Evolutionary conservation across 257 asterid genomes (phyloP).

Genomic region (Salvia rosmarinus): DNA sequence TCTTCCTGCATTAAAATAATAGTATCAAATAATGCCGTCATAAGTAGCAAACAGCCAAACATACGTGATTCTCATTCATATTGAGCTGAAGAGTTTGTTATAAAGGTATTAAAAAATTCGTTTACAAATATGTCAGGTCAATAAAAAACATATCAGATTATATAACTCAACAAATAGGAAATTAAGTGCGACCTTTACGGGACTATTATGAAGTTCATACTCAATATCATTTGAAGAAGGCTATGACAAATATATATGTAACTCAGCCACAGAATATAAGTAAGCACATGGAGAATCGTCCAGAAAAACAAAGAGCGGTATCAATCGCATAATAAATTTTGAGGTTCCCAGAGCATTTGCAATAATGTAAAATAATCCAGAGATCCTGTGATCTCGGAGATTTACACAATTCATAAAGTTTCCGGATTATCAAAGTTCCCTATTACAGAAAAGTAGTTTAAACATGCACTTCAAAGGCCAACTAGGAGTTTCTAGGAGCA

Average conservation of each 20-base stretch:
- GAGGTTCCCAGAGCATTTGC: neutral
- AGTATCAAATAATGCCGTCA: conserved; percentile 21
- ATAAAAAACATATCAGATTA: neutral
- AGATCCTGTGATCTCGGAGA: neutral
- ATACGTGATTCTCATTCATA: conserved; percentile 8
- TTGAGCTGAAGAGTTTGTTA: neutral
- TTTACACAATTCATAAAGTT: neutral
- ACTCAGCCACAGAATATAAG: conserved; percentile 9
- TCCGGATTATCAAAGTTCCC: conserved; percentile 3
- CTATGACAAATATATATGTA: no score
- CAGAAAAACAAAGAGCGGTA: conserved; percentile 2
- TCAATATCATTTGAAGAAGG: neutral
- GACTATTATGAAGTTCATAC: conserved; percentile 4
- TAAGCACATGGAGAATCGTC: conserved; percentile 5
- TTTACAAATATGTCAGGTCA: neutral
- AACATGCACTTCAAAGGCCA: conserved; percentile 17
- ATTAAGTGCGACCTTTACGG: neutral
- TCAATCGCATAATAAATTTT: neutral
- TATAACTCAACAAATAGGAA: neutral
- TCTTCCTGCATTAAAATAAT: conserved; percentile 58
- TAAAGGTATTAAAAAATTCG: no score
- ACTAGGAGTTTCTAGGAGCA: conserved; percentile 16
- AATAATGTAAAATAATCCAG: neutral
- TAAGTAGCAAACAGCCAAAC: neutral
- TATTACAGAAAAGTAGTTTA: conserved; percentile 1